Evolutionary conservation across 257 asterid species (phyloP).

Genomic region (Fraxinus excelsior): DNA sequence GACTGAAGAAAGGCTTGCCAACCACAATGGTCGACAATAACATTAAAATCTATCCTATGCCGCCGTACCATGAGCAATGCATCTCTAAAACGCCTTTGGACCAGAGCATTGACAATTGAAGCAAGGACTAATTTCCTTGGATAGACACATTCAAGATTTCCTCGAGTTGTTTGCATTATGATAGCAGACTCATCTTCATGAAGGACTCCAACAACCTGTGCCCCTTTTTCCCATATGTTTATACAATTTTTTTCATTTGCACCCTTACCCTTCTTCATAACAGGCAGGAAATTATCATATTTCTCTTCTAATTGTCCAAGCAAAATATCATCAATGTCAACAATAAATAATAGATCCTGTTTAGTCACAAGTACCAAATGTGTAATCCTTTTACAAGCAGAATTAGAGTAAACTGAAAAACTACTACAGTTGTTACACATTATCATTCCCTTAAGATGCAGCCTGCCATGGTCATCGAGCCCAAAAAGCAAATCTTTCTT

Average conservation of each 20-base stretch:
- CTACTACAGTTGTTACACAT: conserved; percentile 85
- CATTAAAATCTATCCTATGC: conserved; percentile 93
- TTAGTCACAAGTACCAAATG: conserved; percentile 80
- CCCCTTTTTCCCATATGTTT: conserved; percentile 87
- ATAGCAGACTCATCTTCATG: conserved; percentile 97
- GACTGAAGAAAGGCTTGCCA: conserved; percentile 74
- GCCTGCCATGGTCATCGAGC: conserved; percentile 75
- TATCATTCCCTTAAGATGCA: conserved; percentile 61
- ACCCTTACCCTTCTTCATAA: conserved; percentile 51
- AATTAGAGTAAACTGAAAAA: conserved; percentile 80
- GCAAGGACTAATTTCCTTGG: conserved; percentile 89
- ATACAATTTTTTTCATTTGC: conserved; percentile 57
- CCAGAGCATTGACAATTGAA: conserved; percentile 77
- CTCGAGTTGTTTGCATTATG: conserved; percentile 81
- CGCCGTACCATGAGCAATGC: conserved; percentile 85
- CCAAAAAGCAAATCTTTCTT: conserved; percentile 71
- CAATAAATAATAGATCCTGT: conserved; percentile 80
- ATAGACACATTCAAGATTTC: conserved; percentile 92
- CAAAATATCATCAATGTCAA: conserved; percentile 71
- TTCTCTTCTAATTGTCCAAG: conserved; percentile 59
- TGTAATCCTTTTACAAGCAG: conserved; percentile 59
- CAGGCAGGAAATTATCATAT: conserved; percentile 73
- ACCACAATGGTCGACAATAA: conserved; percentile 82
- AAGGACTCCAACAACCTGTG: conserved; percentile 73
- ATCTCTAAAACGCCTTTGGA: conserved; percentile 70